Conservation (phyloP, 2,329 filamentous ascomycete species). For the Chaetoscypha palmicola region DNA sequence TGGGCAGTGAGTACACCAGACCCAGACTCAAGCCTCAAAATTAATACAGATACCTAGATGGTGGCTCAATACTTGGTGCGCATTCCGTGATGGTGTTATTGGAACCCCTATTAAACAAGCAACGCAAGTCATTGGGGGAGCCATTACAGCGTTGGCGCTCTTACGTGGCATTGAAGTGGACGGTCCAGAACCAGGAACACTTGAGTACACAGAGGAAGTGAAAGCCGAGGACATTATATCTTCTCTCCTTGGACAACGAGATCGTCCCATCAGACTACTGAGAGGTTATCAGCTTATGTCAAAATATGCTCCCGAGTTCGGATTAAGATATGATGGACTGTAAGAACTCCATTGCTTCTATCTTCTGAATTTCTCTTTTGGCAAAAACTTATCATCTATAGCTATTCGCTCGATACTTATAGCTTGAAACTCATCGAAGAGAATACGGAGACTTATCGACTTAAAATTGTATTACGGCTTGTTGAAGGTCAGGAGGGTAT, state of each 20-base stretch:
- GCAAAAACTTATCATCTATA: conserved; percentile 27
- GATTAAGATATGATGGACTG: conserved; percentile 52
- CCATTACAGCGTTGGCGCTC: conserved; percentile 41
- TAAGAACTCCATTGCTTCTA: conserved; percentile 32
- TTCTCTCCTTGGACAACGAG: conserved; percentile 42
- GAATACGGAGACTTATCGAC: conserved; percentile 35
- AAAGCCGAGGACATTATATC: conserved; percentile 40
- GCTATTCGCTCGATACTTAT: conserved; percentile 44
- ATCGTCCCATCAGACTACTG: conserved; percentile 44
- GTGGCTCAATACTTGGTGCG: conserved; percentile 52
- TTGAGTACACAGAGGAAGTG: conserved; percentile 42
- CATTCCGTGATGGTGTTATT: conserved; percentile 49
- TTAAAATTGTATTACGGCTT: conserved; percentile 42
- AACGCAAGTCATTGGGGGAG: conserved; percentile 32
- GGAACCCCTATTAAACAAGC: conserved; percentile 37
- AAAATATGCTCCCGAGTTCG: conserved; percentile 43
- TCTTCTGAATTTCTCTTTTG: no score
- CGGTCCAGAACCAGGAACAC: conserved; percentile 28
- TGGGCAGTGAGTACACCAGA: conserved; percentile 39
- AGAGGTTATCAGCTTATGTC: conserved; percentile 45
- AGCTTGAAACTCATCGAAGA: conserved; percentile 36
- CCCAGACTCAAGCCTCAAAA: neutral
- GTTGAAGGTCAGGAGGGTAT: conserved; percentile 37
- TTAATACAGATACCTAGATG: conserved; percentile 37
- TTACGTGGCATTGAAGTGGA: conserved; percentile 45